Base-by-base conservation (phyloP, 1,139 yeast species). In the Candida glucosophila region DNA sequence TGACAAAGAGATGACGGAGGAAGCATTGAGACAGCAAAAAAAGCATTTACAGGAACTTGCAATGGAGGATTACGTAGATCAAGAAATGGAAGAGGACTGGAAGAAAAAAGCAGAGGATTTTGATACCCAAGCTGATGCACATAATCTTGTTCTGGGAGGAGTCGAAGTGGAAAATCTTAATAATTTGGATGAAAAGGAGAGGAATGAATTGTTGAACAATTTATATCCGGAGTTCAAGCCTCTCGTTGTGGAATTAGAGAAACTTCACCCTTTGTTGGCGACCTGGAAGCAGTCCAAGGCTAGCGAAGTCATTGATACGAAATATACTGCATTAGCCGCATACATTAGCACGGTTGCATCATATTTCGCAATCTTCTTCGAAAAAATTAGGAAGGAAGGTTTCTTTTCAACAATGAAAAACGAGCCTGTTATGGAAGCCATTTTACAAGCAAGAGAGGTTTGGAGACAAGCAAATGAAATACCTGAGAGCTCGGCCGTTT, bases 181-280 rank as follows among this genome's bases (percentile, higher is more conserved):
- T 5, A 45, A 43, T 17, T 44, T 76, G 29, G 67, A 59, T 29
- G 52, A 54, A 11, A 43, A 48, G 6, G 70, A 71, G 23, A 69
- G 67, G 43, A 43, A 56, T 33, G 58, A 64, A 24, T 52, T 75
- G 24, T 53, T 82, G 34, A 56, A 61, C 17, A 63, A 69, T n/a
- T 58, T 71, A 30, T 76, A 80, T 43, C 98, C 98, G 0, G 98
- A 90, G 51, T 81, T 83, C 36, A 50, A 73, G 16, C 95, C 95
- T 1, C 58, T 90, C 24, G 55, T 81, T 9, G 67, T 70, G 34
- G 97, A 90, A 46, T 59, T 79, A 26, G 45, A 59, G 13, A 43
- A 47, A 12, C 54, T 78, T 29, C 57, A 61, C 20, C 69, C 68
- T 1, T 46, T 55, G 12, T 55, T 81, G 12, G 37, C 29, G 8